Evolutionary conservation across 352 stramenopile species (phyloP).

Genomic region (Pythium sp.): DNA sequence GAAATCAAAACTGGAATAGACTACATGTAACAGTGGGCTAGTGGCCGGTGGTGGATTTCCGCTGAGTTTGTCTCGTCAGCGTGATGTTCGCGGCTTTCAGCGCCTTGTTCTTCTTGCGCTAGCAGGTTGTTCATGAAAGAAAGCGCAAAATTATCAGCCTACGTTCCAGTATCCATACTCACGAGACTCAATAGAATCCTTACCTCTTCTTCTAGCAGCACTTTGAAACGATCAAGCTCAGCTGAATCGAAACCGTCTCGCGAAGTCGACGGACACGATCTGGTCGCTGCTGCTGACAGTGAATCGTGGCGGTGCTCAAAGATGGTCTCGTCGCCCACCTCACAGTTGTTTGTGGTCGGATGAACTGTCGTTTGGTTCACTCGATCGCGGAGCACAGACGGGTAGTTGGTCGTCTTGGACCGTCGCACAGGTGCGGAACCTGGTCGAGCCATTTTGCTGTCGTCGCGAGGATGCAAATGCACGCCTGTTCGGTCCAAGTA

Average conservation of each 20-base stretch:
- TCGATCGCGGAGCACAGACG: conserved; percentile 46
- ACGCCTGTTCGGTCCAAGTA: conserved; percentile 8
- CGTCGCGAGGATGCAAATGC: not conserved
- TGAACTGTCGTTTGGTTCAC: conserved; percentile 29
- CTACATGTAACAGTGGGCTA: conserved; percentile 5
- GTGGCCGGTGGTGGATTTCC: conserved; percentile 9
- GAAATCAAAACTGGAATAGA: conserved; percentile 9
- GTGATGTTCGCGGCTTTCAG: conserved; percentile 39
- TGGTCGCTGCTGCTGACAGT: not conserved
- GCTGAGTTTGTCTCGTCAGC: conserved; percentile 34
- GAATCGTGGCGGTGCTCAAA: conserved; percentile 5
- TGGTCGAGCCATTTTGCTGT: conserved; percentile 28
- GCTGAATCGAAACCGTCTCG: not conserved
- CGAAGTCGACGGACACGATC: conserved; percentile 2
- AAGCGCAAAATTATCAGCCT: not conserved
- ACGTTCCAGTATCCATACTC: not conserved
- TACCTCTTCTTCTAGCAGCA: conserved; percentile 36
- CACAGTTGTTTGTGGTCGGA: conserved; percentile 1
- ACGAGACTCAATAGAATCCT: not conserved
- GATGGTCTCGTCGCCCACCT: conserved; percentile 10
- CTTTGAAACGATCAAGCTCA: conserved; percentile 10
- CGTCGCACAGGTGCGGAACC: conserved; percentile 70
- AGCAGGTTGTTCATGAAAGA: not conserved
- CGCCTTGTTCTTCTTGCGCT: conserved; percentile 48
- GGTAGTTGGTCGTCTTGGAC: conserved; percentile 50